These are phyloP conservation scores for Trametopsis cervina DNA, from an alignment of 768 basidiomycete species.

Conservation along the genomic window DNA sequence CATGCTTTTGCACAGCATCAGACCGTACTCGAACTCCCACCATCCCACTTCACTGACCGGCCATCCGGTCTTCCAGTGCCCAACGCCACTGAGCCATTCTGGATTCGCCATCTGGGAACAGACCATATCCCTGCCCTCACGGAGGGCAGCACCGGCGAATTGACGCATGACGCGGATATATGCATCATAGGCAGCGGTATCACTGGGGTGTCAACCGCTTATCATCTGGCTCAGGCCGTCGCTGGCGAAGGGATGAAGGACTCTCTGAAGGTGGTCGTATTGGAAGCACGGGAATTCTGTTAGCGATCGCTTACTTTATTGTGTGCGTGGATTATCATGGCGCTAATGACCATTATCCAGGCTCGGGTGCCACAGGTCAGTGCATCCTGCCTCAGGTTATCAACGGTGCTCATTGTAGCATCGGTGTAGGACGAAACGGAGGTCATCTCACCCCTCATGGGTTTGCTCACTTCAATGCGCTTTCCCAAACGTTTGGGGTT, in stretches of 20 bases:
- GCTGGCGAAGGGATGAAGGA: neutral
- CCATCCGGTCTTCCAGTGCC: conserved; percentile 37
- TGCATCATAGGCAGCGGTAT: conserved; percentile 79
- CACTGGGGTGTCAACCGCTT: conserved; percentile 69
- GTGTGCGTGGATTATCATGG: neutral
- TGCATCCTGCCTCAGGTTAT: neutral
- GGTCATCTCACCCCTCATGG: conserved; percentile 58
- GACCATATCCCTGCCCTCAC: conserved; percentile 60
- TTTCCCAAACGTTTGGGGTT: conserved; percentile 34
- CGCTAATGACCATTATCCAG: conserved; percentile 30
- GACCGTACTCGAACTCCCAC: neutral
- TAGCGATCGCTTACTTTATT: conserved; percentile 26
- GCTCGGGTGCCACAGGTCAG: conserved; percentile 72
- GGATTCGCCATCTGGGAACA: conserved; percentile 42
- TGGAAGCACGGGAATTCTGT: conserved; percentile 89
- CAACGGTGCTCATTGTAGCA: neutral
- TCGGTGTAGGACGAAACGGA: conserved; percentile 63
- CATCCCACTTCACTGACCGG: neutral
- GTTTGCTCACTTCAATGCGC: conserved; percentile 39
- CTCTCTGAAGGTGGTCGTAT: conserved; percentile 46
- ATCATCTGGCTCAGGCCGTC: conserved; percentile 48
- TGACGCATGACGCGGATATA: conserved; percentile 60
- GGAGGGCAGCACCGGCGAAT: conserved; percentile 54
- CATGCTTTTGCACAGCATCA: neutral
- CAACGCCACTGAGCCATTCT: conserved; percentile 68